Conservation (phyloP, 441 rosid species). For the Biscutella auriculata region DNA sequence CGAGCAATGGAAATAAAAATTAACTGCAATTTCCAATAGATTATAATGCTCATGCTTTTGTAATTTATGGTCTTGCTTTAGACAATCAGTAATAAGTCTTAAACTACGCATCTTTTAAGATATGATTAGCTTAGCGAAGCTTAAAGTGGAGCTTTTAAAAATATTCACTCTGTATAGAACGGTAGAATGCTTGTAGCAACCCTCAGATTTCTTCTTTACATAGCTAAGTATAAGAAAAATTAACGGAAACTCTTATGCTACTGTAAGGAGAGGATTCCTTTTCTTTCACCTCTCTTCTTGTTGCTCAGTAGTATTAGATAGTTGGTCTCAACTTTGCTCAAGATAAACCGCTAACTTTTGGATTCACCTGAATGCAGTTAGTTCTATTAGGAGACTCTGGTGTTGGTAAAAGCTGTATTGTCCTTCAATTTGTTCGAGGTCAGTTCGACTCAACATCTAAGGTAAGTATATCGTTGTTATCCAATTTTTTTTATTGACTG, state of each 20-base stretch:
- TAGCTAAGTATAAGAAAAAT: neutral
- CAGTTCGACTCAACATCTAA: slow-evolving; percentile 96
- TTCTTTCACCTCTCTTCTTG: neutral
- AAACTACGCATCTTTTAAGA: neutral
- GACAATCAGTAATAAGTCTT: too few relatives aligned
- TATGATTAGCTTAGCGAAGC: neutral
- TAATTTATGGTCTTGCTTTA: neutral
- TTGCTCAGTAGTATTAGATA: neutral
- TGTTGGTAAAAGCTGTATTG: slow-evolving; percentile 96
- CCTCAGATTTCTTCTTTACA: neutral
- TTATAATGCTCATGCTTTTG: neutral
- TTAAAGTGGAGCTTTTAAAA: neutral
- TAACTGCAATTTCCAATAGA: neutral
- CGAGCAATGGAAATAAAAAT: neutral
- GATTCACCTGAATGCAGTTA: slow-evolving; percentile 36
- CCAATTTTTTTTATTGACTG: neutral
- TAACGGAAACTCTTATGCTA: neutral
- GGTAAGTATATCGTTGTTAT: slow-evolving; percentile 28
- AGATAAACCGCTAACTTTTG: slow-evolving; percentile 5
- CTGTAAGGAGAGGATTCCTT: neutral
- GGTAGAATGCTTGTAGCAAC: neutral
- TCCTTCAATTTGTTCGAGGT: slow-evolving; percentile 93
- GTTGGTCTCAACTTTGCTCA: neutral
- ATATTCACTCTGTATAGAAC: neutral
- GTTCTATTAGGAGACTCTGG: slow-evolving; percentile 95